phyloP scores from a whole-genome alignment of 345 rosid species.

The Heritiera fomes region DNA sequence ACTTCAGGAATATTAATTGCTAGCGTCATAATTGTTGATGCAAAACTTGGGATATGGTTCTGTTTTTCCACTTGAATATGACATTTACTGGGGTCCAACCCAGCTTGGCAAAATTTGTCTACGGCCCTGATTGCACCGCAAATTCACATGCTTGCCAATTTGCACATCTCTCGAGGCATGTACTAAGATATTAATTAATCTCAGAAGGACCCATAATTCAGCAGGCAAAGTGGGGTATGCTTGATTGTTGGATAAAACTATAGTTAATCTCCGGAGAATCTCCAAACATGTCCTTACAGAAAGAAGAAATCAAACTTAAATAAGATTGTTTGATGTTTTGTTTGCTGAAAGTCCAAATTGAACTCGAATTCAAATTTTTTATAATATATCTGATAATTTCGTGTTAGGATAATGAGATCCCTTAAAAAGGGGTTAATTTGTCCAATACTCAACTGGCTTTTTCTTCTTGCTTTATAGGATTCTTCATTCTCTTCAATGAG shows the following conservation, averaged over 20 bases:
- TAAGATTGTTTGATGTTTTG: background rate
- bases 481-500: constrained; percentile 17
- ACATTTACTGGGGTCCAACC: background rate
- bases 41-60: background rate
- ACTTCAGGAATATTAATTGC: background rate
- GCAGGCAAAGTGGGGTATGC: constrained; percentile 24
- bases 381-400: too few species aligned
- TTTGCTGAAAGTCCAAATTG: too few species aligned
- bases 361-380: too few species aligned
- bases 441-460: background rate
- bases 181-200: background rate
- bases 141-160: constrained; percentile 17
- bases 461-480: constrained; percentile 33
- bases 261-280: background rate
- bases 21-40: background rate
- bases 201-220: background rate
- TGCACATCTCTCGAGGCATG: constrained; percentile 3
- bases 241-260: background rate
- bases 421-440: constrained; percentile 16
- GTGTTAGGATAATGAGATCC: background rate
- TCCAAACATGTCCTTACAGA: background rate
- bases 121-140: constrained; percentile 21
- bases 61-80: background rate
- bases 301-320: background rate
- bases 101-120: background rate